These are phyloP conservation scores for Talaromyces rugulosus DNA, from an alignment of 2,329 filamentous ascomycete genomes.

Conservation along the genomic window DNA sequence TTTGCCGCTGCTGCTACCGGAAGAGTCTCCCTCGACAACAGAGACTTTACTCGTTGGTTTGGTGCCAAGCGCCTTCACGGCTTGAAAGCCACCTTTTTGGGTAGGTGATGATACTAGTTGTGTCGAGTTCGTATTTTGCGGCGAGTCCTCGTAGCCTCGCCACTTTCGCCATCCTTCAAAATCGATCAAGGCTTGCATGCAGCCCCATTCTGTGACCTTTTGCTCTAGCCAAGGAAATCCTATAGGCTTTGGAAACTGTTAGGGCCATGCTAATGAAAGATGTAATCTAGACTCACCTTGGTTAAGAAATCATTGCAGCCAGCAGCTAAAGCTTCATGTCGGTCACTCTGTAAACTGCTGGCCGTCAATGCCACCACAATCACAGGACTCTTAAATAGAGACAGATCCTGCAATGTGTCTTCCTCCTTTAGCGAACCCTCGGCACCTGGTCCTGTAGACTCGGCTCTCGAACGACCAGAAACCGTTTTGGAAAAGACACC, in stretches of 20 bases:
- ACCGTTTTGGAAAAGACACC: slow-evolving; percentile 78
- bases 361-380: slow-evolving; percentile 97
- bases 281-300: slow-evolving; percentile 62
- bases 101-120: slow-evolving; percentile 2
- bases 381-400: slow-evolving; percentile 87
- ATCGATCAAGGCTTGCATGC: slow-evolving; percentile 98
- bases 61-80: background rate
- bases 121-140: background rate
- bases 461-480: slow-evolving; percentile 47
- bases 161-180: slow-evolving; percentile 97
- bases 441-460: slow-evolving; percentile 18
- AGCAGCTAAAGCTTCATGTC: slow-evolving; percentile 88
- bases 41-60: slow-evolving; percentile 11
- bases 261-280: slow-evolving; percentile 8
- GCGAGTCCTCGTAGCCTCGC: slow-evolving; percentile 67
- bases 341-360: slow-evolving; percentile 88
- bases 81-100: background rate
- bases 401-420: slow-evolving; percentile 33
- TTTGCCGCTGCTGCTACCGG: slow-evolving; percentile 25
- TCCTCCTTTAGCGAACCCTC: slow-evolving; percentile 29
- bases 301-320: slow-evolving; percentile 98
- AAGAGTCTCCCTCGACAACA: slow-evolving; percentile 22
- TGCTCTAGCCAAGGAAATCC: slow-evolving; percentile 96
- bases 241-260: slow-evolving; percentile 62
- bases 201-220: slow-evolving; percentile 99